These are phyloP conservation scores for Populus ilicifolia DNA, from an alignment of 345 rosid species.

Conservation along the genomic window DNA sequence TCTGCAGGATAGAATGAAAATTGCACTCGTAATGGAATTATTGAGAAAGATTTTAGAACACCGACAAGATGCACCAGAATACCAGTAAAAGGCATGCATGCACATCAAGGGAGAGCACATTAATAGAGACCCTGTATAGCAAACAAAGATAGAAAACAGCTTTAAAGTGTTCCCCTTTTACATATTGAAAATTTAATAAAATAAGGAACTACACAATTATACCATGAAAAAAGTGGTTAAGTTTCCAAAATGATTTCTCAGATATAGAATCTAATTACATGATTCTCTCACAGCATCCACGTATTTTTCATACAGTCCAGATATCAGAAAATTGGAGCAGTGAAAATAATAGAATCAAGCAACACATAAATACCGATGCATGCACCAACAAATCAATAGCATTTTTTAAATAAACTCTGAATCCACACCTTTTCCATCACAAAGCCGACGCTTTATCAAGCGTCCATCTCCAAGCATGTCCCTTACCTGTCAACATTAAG, in stretches of 20 bases:
- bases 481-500: slow-evolving; percentile 59
- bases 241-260: background rate
- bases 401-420: background rate
- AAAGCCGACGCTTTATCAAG: slow-evolving; percentile 81
- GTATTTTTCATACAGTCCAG: background rate
- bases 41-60: no score
- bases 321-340: background rate
- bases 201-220: background rate
- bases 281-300: background rate
- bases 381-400: background rate
- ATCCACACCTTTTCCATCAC: slow-evolving; percentile 76
- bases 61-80: no score
- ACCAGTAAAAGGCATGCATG: no score
- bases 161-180: background rate
- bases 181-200: background rate
- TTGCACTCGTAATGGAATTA: no score
- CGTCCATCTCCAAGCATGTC: slow-evolving; percentile 99
- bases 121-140: no score
- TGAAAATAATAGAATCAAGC: background rate
- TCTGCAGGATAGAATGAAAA: no score
- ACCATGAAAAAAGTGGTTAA: background rate
- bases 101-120: no score
- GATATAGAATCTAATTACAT: background rate
- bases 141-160: background rate
- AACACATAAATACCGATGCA: background rate